Conservation (phyloP, 1,284 basidiomycete species). For the Papiliotrema laurentii region DNA sequence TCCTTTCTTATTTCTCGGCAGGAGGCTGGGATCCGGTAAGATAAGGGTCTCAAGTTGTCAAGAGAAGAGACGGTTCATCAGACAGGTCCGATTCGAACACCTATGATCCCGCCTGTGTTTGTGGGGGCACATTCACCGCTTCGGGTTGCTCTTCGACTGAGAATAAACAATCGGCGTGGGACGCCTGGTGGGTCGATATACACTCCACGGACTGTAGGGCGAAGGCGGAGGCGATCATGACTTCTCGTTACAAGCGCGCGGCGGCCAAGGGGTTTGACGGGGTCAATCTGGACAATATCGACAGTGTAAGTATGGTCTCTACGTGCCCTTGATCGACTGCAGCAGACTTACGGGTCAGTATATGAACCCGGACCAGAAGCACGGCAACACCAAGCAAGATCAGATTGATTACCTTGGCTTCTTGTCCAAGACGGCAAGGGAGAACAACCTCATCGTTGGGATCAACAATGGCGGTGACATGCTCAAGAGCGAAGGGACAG, state of each 20-base stretch:
- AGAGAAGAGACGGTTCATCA: background rate
- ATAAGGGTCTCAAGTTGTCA: background rate
- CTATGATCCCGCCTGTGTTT: background rate
- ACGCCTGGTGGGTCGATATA: background rate
- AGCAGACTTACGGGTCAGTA: too few species aligned
- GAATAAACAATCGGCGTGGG: background rate
- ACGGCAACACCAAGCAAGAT: background rate
- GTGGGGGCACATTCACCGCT: background rate
- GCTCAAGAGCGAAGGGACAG: background rate
- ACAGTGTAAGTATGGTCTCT: background rate
- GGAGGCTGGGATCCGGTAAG: background rate
- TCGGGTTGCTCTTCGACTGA: background rate
- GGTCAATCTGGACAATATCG: background rate
- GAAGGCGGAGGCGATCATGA: background rate
- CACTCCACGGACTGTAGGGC: background rate
- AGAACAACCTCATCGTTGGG: background rate
- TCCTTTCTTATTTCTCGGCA: background rate
- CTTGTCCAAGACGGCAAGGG: background rate
- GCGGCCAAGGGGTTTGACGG: background rate
- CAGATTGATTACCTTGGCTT: background rate
- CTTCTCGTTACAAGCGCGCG: background rate
- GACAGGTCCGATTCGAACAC: background rate
- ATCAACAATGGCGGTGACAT: background rate
- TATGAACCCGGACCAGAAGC: background rate
- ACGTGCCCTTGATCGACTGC: background rate